These are phyloP conservation scores for Canna indica DNA, from an alignment of 176 grass and related monocot species.

Conservation along the genomic window DNA sequence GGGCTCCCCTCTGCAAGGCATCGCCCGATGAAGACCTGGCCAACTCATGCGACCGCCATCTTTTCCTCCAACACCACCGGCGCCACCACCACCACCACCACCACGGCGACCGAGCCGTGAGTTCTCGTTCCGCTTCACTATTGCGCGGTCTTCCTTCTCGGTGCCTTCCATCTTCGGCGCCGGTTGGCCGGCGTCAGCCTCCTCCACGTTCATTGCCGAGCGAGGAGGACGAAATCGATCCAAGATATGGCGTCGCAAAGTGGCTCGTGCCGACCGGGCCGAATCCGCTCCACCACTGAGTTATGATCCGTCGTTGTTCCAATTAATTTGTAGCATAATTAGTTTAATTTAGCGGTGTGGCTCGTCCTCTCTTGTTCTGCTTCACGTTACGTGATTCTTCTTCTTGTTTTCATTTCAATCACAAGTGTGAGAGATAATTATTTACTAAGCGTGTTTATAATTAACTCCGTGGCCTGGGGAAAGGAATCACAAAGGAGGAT, in stretches of 20 bases:
- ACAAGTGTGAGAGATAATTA: neutral
- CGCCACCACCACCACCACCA: neutral
- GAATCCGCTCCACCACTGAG: conserved; percentile 88
- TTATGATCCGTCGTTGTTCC: neutral
- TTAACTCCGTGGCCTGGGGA: conserved; percentile 12
- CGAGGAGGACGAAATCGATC: conserved; percentile 58
- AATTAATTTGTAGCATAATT: neutral
- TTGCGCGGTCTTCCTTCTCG: conserved; percentile 9
- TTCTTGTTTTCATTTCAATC: conserved; percentile 1
- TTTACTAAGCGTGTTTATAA: neutral
- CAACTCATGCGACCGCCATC: conserved; percentile 27
- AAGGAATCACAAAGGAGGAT: conserved; percentile 89
- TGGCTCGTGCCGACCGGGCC: conserved; percentile 72
- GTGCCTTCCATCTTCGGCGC: conserved; percentile 37
- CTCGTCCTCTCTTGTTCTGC: conserved; percentile 74
- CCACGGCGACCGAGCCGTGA: neutral
- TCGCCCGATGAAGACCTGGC: conserved; percentile 15
- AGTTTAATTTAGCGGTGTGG: neutral
- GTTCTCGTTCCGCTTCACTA: no score
- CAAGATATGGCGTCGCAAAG: conserved; percentile 62
- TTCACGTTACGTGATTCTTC: conserved; percentile 28
- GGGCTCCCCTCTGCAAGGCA: neutral
- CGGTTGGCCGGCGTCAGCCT: conserved; percentile 17
- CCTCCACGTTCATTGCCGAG: conserved; percentile 19
- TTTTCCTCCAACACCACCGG: neutral